Base-by-base conservation (phyloP, 441 rosid species). In the Melastoma candidum region DNA sequence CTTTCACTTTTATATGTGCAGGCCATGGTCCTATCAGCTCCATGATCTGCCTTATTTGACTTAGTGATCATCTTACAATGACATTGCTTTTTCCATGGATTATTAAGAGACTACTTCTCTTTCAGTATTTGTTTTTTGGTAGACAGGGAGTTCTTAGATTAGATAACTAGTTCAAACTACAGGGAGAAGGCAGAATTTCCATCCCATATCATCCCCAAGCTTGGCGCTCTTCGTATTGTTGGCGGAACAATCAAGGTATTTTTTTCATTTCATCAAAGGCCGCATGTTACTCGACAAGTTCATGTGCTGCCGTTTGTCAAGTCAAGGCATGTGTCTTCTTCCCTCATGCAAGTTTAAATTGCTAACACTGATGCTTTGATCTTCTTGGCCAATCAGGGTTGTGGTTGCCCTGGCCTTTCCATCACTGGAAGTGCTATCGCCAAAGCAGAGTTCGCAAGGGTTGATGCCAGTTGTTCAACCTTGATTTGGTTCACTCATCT, bases 131-230 rank as follows among this genome's bases (percentile, higher is more conserved):
- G 22, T 17, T 17, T 17, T 17, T 17, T 17, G 22, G 22, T 17
- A 17, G 22, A 17, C 22, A 17, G 22, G 22, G 22, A 17, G 22
- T 17, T 17, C 22, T 17, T 17, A 17, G 22, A 17, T 17, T 17
- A 17, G 22, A 17, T 17, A 17, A 17, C 22, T 17, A 17, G 48
- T 8, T 13, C 44, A 11, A 71, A 93, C 97, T 89, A 81, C 24
- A 86, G 99, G 99, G 97, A 93, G 89, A 93, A 83, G 71, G 97
- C 97, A 12, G 90, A 83, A 57, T 93, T 93, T 67, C 97, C 96
- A 10, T 93, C 81, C 71, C 87, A 86, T 53, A 58, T 81, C 48
- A 59, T 89, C 63, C 97, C 97, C 14, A 82, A 82, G 76, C 75
- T 92, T 49, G 87, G 78, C 27, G 77, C 78, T 26, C 60, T 88